Base-by-base conservation (phyloP, 2,329 filamentous ascomycete genomes). In the Arthrobotrys musiformis region DNA sequence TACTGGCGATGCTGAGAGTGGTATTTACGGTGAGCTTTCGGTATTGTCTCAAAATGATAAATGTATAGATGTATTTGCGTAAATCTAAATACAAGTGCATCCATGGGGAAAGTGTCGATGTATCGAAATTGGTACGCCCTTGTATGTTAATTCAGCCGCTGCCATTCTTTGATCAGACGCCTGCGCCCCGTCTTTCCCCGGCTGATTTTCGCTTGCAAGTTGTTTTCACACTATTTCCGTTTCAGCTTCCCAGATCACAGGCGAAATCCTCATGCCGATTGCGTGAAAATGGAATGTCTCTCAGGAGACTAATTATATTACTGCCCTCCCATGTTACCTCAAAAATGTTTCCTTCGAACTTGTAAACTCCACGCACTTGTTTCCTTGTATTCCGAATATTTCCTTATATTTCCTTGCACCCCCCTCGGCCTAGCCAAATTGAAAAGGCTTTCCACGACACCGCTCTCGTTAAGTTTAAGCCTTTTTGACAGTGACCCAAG, bases 221-320 rank as follows among this genome's bases (percentile, higher is more conserved):
- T n/a, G 13, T 40, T 58, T 58, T 40, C 54, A 58, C 19, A 58
- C 54, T 58, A 58, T 58, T 40, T 58, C 33, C 6, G 54, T 58
- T 58, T 58, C 54, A 40, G 54, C 6, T 58, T 37, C 13, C 26
- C n/a, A 19, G 33, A 58, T 58, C 54, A 40, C 54, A 56, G 50
- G 50, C 50, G 22, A 56, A 56, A 37, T 56, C 28, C 15, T 35
- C 22, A 24, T 19, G 33, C 54, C 54, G 19, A 40, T 58, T 58
- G 30, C 40, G 30, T 58, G 33, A 58, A 58, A 58, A 58, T 58
- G 54, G 54, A n/a, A 58, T 40, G 54, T 26, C 19, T 40, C 19
- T 58, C 33, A 58, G 54, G 54, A 58, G 54, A 58, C 54, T 26
- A 58, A 40, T 58, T n/a, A 15, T 17, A 28, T 17, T 30, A 7